Evolutionary conservation across 2,329 filamentous ascomycete species (phyloP), one percentile per base, ranked within the genome.

Genomic region (Ceratocystis alfenasii): DNA sequence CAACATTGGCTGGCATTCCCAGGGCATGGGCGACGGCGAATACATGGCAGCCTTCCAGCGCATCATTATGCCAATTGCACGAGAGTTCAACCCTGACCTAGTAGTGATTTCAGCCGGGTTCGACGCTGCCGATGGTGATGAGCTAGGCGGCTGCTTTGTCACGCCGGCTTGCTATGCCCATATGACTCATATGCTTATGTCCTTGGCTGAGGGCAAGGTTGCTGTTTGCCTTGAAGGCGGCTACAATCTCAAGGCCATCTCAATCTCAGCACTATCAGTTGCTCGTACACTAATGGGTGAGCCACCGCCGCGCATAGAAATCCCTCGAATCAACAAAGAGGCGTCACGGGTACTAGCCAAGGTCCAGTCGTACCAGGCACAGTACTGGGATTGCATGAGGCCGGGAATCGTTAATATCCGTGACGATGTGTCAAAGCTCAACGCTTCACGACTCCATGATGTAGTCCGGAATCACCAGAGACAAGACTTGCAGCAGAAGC

Each of bases 121-220:
- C 71, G 94, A 99, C 74, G 94, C 94, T 17, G 94, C 94, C 0
- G 89, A 89, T 69, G 94, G 94, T 12, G 94, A 99, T 74, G 87
- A 94, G 72, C 82, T 99, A 1, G 94, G 94, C 63, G 90, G 89
- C 41, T 99, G 94, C 74, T 93, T 90, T 72, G 94, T 99, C 4
- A 88, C 91, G 0, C 94, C 94, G 0, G 78, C 86, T 3, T 95
- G 94, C 73, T 99, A 97, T 73, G 90, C 92, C 15, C 93, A 99
- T 73, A 97, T 99, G 94, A 97, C 94, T 17, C 91, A 96, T 73
- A 96, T 97, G 93, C 83, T 99, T 61, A 97, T 96, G 92, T 91
- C 90, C 1, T 80, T 99, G 22, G 93, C 94, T 0, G 82, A 86
- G 57, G 94, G 94, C 33, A 96, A 92, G 73, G 82, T 99, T 15